Conservation (phyloP, 2,329 filamentous ascomycete genomes). For the Hypoxylon sp. region DNA sequence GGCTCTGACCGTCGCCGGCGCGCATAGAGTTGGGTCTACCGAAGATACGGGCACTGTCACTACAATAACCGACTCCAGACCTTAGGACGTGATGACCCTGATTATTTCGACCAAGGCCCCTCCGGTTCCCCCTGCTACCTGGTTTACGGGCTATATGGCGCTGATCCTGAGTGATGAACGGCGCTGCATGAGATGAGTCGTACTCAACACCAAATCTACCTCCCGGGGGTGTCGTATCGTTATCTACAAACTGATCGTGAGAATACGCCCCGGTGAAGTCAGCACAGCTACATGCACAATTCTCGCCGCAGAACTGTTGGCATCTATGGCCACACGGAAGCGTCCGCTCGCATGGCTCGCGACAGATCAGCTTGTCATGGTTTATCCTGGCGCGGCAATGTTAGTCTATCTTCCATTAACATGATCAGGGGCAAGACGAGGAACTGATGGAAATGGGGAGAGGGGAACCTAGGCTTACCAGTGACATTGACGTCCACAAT, state of each 20-base stretch:
- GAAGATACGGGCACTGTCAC: background rate
- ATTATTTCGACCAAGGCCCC: constrained; percentile 13
- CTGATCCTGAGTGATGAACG: constrained; percentile 25
- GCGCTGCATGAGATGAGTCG: background rate
- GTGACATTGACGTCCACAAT: constrained; percentile 49
- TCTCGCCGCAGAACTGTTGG: constrained; percentile 46
- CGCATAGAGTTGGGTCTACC: background rate
- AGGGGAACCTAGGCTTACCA: constrained; percentile 44
- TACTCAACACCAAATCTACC: background rate
- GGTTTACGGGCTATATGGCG: background rate
- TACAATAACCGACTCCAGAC: constrained; percentile 16
- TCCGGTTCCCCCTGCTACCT: constrained; percentile 12
- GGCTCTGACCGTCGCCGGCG: background rate
- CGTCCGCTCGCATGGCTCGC: constrained; percentile 44
- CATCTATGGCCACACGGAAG: constrained; percentile 49
- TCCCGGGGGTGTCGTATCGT: background rate
- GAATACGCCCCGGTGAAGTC: constrained; percentile 47
- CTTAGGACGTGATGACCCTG: constrained; percentile 13
- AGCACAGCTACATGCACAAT: constrained; percentile 46
- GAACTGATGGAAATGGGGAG: background rate
- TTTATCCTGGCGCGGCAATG: constrained; percentile 39
- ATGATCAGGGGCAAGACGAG: background rate
- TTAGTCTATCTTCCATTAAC: constrained; percentile 5
- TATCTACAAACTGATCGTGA: constrained; percentile 40
- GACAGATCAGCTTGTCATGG: constrained; percentile 48